Conservation (phyloP, 176 grass and related monocot species). For the Rhynchospora pubera region DNA sequence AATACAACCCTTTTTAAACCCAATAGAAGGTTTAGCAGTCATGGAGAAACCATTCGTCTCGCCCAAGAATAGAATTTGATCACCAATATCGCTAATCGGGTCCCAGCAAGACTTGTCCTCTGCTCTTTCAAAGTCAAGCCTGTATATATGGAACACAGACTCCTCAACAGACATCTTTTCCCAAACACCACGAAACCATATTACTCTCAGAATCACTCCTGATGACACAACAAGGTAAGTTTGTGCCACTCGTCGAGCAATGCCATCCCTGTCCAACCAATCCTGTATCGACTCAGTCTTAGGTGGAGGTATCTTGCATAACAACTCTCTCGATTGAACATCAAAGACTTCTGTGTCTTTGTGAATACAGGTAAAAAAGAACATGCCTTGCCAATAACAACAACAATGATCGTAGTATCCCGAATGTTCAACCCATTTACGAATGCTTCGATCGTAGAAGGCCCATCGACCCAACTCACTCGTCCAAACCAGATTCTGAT, state of each 20-base stretch:
- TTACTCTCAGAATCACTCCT: not conserved
- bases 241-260: not conserved
- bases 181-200: not conserved
- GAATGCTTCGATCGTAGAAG: not conserved
- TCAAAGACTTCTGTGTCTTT: not conserved
- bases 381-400: not conserved
- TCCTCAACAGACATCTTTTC: not conserved
- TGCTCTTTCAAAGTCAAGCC: not conserved
- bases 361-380: not conserved
- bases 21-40: not conserved
- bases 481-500: too few relatives aligned
- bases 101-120: not conserved
- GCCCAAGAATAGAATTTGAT: not conserved
- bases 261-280: too few relatives aligned
- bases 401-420: too few relatives aligned
- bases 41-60: not conserved
- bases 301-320: not conserved
- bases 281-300: not conserved
- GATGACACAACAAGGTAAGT: not conserved
- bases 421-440: not conserved
- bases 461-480: not conserved
- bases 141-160: not conserved
- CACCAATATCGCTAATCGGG: not conserved
- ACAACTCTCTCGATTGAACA: not conserved
- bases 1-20: not conserved